Percentiles rank a stretch among this genome's conserved stretches.
Conservation (phyloP, 2,329 filamentous ascomycete species). For the Macroventuria anomochaeta region DNA sequence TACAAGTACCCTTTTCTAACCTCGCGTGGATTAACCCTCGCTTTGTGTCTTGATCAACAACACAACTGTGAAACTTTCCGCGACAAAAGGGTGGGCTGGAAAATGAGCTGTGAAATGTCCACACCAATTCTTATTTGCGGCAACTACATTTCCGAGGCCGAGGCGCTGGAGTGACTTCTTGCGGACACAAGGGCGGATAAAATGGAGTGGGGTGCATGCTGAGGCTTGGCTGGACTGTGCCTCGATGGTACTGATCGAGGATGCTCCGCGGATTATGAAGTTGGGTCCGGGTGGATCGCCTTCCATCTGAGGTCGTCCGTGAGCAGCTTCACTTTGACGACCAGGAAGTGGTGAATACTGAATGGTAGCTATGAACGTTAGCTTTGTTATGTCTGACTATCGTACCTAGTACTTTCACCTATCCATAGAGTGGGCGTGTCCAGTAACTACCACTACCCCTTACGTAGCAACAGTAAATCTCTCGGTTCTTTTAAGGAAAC, state of each 20-base stretch:
- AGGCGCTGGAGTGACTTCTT: background rate
- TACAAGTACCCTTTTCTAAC: background rate
- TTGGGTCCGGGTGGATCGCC: background rate
- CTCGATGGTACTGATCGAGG: background rate
- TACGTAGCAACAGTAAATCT: background rate
- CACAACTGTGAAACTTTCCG: background rate
- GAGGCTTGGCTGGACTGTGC: constrained; percentile 1
- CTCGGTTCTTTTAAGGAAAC: too few species aligned
- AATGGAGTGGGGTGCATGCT: constrained; percentile 6
- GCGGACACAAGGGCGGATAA: background rate
- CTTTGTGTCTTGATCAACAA: background rate
- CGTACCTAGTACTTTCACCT: background rate
- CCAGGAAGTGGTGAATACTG: background rate
- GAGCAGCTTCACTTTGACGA: background rate
- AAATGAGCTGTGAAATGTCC: background rate
- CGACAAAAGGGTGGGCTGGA: background rate
- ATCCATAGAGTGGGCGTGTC: background rate
- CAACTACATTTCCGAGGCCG: background rate
- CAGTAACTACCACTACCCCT: background rate
- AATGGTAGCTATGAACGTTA: background rate
- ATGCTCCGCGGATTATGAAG: background rate
- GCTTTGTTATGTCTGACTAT: background rate
- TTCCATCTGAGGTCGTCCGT: background rate
- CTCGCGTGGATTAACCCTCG: background rate
- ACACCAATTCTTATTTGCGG: background rate